phyloP scores from a whole-genome alignment of 163 green algal species.

The Prototheca wickerhamii region DNA sequence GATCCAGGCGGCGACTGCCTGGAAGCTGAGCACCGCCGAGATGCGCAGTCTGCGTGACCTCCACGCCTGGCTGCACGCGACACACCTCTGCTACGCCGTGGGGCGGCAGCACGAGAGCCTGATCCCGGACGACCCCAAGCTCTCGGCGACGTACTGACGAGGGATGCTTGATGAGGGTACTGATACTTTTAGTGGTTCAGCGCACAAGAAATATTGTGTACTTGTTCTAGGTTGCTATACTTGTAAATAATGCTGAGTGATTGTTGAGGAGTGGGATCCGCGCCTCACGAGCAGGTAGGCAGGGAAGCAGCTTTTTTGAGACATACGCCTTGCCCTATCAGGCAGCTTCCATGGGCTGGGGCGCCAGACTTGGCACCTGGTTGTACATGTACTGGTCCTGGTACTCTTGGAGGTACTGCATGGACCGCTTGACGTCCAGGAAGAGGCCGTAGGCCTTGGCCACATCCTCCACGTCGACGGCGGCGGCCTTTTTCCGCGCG shows the following conservation, averaged over 20 bases:
- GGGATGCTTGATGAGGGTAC: too few relatives aligned
- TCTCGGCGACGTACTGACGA: slow-evolving; percentile 52
- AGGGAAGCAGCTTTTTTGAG: too few relatives aligned
- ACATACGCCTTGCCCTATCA: background rate
- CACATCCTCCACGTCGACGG: slow-evolving; percentile 91
- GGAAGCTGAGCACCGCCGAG: slow-evolving; percentile 13
- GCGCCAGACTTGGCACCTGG: slow-evolving; percentile 41
- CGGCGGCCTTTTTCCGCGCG: slow-evolving; percentile 68
- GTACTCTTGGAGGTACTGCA: slow-evolving; percentile 70
- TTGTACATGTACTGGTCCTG: slow-evolving; percentile 98
- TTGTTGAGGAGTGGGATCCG: too few relatives aligned
- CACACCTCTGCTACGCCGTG: slow-evolving; percentile 70
- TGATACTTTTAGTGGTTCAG: too few relatives aligned
- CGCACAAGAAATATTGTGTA: too few relatives aligned
- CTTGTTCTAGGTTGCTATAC: too few relatives aligned
- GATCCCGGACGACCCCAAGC: slow-evolving; percentile 32
- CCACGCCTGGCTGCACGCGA: slow-evolving; percentile 49
- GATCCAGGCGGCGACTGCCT: slow-evolving; percentile 17
- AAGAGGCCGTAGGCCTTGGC: slow-evolving; percentile 90
- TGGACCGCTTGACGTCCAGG: slow-evolving; percentile 78
- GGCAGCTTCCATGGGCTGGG: background rate
- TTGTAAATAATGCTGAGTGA: too few relatives aligned
- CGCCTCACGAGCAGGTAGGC: too few relatives aligned
- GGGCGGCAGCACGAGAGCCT: slow-evolving; percentile 51
- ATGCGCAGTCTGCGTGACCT: slow-evolving; percentile 38